Evolutionary conservation across 495 filamentous ascomycete species (phyloP).

Genomic region (Trypethelium eluteriae): DNA sequence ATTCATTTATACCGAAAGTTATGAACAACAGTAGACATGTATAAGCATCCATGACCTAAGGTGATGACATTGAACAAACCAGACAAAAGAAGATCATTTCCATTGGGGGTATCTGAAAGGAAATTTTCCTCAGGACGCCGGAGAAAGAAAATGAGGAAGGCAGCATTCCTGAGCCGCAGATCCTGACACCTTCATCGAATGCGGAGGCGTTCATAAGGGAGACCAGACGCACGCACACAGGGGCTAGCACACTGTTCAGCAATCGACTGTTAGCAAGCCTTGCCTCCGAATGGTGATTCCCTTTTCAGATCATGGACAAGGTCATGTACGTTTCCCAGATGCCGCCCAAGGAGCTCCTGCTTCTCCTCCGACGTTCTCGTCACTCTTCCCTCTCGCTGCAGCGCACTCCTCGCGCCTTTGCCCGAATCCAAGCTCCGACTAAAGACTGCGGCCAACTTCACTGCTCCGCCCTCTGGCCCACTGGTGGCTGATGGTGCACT

Average conservation of each 20-base stretch:
- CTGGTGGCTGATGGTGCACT: conserved; percentile 36
- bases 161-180: background rate
- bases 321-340: conserved; percentile 84
- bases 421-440: conserved; percentile 20
- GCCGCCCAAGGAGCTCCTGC: conserved; percentile 68
- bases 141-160: background rate
- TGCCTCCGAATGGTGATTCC: conserved; percentile 56
- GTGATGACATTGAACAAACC: no score
- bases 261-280: background rate
- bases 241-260: background rate
- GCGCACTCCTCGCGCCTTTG: conserved; percentile 28
- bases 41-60: background rate
- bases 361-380: conserved; percentile 80
- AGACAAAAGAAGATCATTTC: background rate
- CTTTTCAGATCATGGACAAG: conserved; percentile 83
- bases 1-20: conserved; percentile 60
- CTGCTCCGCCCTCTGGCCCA: conserved; percentile 31
- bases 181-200: background rate
- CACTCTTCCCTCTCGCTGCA: conserved; percentile 34
- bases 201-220: background rate
- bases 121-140: background rate
- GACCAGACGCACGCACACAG: background rate
- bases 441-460: background rate
- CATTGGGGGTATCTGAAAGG: background rate
- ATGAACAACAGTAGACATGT: background rate